Conservation (phyloP, 2,329 filamentous ascomycete genomes). For the Pseudogymnoascus sp. region DNA sequence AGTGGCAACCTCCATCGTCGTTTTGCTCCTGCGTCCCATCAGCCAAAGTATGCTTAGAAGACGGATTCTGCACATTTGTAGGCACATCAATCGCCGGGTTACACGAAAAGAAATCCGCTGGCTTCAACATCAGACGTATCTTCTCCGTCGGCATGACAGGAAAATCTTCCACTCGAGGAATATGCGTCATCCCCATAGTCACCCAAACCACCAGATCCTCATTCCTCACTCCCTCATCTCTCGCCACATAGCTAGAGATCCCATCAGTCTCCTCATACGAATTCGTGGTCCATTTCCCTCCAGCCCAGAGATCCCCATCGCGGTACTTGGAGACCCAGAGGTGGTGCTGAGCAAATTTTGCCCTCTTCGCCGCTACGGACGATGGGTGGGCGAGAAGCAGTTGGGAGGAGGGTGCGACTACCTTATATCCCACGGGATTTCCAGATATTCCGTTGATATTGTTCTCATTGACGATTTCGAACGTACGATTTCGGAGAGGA, state of each 20-base stretch:
- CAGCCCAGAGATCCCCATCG: slow-evolving; percentile 41
- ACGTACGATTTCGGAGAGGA: slow-evolving; percentile 14
- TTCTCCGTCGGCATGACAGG: slow-evolving; percentile 56
- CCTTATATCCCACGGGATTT: neutral
- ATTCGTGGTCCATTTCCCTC: slow-evolving; percentile 45
- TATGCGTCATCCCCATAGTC: slow-evolving; percentile 48
- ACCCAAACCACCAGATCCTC: slow-evolving; percentile 47
- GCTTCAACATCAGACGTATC: neutral
- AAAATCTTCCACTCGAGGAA: slow-evolving; percentile 52
- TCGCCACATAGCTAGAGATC: slow-evolving; percentile 29
- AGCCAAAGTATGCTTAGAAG: neutral
- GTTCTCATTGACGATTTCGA: neutral
- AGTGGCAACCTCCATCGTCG: neutral
- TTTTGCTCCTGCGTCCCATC: neutral
- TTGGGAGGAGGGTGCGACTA: slow-evolving; percentile 41
- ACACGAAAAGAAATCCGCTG: neutral
- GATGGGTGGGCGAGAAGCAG: slow-evolving; percentile 40
- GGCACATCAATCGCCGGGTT: neutral
- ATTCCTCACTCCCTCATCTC: slow-evolving; percentile 39
- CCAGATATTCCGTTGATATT: neutral
- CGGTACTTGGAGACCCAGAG: slow-evolving; percentile 43
- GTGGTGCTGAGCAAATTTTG: slow-evolving; percentile 41
- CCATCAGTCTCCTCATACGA: slow-evolving; percentile 40
- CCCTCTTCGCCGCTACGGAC: slow-evolving; percentile 37
- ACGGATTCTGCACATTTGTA: too few species aligned